phyloP scores from a whole-genome alignment of 495 filamentous ascomycete species.

The Penicillium psychrofluorescens region DNA sequence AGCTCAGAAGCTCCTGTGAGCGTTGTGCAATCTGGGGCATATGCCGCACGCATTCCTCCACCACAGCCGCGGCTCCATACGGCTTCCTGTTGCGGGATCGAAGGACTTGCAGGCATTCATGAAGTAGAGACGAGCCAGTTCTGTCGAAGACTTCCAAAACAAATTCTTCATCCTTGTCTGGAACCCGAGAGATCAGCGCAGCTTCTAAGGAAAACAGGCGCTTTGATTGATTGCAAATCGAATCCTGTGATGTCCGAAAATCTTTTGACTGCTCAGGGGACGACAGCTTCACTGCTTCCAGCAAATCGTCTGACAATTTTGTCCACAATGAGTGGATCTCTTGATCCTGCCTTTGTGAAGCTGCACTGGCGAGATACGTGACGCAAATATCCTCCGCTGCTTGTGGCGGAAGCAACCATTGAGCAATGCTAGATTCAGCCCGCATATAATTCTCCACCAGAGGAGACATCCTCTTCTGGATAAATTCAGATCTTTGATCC shows the following conservation, averaged over 20 bases:
- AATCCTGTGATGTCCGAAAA: constrained; percentile 61
- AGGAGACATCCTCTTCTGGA: constrained; percentile 45
- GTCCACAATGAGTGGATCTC: constrained; percentile 46
- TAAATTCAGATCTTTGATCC: constrained; percentile 40
- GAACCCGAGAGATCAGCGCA: constrained; percentile 28
- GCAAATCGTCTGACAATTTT: constrained; percentile 43
- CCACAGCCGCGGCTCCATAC: constrained; percentile 64
- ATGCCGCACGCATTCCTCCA: constrained; percentile 43
- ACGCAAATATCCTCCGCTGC: constrained; percentile 31
- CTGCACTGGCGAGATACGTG: constrained; percentile 26
- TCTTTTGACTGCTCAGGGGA: constrained; percentile 72
- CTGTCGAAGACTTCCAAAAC: constrained; percentile 17
- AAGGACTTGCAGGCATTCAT: constrained; percentile 42
- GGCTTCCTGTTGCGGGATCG: constrained; percentile 68
- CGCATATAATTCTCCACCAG: constrained; percentile 52
- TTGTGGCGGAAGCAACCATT: constrained; percentile 43
- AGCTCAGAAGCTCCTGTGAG: constrained; percentile 28
- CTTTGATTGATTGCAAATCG: constrained; percentile 49
- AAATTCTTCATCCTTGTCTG: constrained; percentile 18
- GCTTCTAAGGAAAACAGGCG: constrained; percentile 57
- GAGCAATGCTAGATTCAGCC: constrained; percentile 30
- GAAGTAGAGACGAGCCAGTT: constrained; percentile 32
- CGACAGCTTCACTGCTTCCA: constrained; percentile 59
- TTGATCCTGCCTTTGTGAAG: constrained; percentile 13
- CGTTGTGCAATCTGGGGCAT: constrained; percentile 31